A percentile compares a stretch with the other conserved stretches of the same genome.
Conservation (phyloP, 306 rosid species). For the Ochetophila trinervis region DNA sequence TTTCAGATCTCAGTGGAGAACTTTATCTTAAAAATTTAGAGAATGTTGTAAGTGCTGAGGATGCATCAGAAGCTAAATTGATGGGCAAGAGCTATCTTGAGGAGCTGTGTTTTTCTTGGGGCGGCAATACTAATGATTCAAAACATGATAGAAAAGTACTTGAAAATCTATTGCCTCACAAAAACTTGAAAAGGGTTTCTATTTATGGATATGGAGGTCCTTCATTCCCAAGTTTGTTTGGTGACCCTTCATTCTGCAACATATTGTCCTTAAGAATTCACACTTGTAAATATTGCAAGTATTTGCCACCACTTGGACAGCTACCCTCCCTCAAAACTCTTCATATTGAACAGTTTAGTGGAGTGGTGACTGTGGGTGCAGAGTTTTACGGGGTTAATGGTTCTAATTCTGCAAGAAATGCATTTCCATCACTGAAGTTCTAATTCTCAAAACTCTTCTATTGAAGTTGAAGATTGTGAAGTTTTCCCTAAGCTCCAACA, state of each 20-base stretch:
- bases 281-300: background rate
- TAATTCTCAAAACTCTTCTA: too few relatives aligned
- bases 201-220: slow-evolving; percentile 15
- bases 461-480: too few relatives aligned
- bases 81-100: slow-evolving; percentile 5
- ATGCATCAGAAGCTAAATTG: slow-evolving; percentile 8
- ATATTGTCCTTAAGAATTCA: background rate
- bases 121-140: background rate
- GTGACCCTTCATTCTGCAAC: slow-evolving; percentile 7
- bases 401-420: too few relatives aligned
- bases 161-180: background rate
- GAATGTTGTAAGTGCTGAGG: background rate
- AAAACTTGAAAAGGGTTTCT: background rate
- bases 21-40: background rate
- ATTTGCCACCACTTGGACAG: background rate
- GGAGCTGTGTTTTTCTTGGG: background rate
- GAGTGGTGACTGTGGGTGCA: too few relatives aligned
- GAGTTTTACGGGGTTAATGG: too few relatives aligned
- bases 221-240: slow-evolving; percentile 22
- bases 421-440: too few relatives aligned
- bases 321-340: slow-evolving; percentile 16
- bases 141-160: background rate
- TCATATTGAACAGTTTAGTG: background rate
- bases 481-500: too few relatives aligned
- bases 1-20: background rate